Percentiles rank a stretch among this genome's conserved stretches.
Evolutionary conservation across 306 rosid species (phyloP).

Genomic region (Rosa persica): DNA sequence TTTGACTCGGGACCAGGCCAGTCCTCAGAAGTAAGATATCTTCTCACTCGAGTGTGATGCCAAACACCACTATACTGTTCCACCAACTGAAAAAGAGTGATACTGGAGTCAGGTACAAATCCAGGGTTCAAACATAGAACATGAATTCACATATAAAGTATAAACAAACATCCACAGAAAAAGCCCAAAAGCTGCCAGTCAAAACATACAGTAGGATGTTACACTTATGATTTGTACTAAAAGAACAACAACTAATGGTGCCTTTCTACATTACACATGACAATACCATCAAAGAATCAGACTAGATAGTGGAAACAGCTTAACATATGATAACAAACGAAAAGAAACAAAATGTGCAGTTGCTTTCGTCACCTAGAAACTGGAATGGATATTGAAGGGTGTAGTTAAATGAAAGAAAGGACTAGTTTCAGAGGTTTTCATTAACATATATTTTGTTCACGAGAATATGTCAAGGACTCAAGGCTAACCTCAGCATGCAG

Average conservation of each 20-base stretch:
- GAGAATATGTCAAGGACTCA: not conserved
- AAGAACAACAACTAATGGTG: not conserved
- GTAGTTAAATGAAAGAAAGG: not conserved
- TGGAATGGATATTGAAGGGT: not conserved
- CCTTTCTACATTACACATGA: not conserved
- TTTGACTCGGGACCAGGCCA: slow-evolving; percentile 91
- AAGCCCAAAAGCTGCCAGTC: not conserved
- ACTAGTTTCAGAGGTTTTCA: not conserved
- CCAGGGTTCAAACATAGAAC: not conserved
- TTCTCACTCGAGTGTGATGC: slow-evolving; percentile 87
- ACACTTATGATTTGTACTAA: not conserved
- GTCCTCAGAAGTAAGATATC: slow-evolving; percentile 85
- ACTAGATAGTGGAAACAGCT: not conserved
- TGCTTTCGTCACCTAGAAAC: not conserved
- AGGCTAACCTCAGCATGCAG: slow-evolving; percentile 85
- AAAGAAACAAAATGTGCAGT: not conserved
- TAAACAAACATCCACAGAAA: not conserved
- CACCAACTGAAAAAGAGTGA: slow-evolving; percentile 57
- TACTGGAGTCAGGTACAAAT: not conserved
- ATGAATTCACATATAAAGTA: not conserved
- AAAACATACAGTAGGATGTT: not conserved
- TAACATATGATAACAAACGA: not conserved
- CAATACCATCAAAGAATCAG: not conserved
- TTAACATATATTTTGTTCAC: not conserved
- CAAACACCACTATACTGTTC: slow-evolving; percentile 73